Evolutionary conservation across 768 basidiomycete genomes (phyloP), one percentile per base, ranked within the genome.

Genomic region (Cubamyces lactineus): DNA sequence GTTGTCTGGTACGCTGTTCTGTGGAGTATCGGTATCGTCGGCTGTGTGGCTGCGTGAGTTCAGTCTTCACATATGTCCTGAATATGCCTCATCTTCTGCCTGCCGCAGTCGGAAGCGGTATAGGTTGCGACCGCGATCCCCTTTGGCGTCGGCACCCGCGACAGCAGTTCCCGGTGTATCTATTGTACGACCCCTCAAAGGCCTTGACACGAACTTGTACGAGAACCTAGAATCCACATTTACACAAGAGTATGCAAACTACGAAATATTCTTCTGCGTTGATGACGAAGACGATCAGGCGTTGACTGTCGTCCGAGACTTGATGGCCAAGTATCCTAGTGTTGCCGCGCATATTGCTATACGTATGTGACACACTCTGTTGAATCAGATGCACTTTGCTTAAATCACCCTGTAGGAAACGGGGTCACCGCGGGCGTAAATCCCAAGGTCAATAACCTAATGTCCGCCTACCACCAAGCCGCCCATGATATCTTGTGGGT

Each of bases 391-490:
- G 3, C 26, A 39, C 3, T 15, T 24, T 15, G 8, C 24, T 26
- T 17, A 62, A 21, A 28, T 61, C 30, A 19, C 30, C 16, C 24
- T 23, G 39, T n/a, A 53, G 26, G 52, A 94, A 94, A 94, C 50
- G 88, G 92, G 69, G 87, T 91, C 63, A 72, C 82, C 48, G 89
- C 96, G 19, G 96, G 96, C 5, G 87, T 93, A 26, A 99, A 99
- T 68, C 97, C 97, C 0, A 98, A 98, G 80, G 89, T 98, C 69
- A 98, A 98, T 79, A 98, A 98, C 74, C 87, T 99, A 49, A 82
- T 95, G 64, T 86, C 87, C 38, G 84, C 96, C 15, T 98, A 95
- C 73, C 80, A 81, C 47, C 77, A 85, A 70, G 97, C 96, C 0
- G 77, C 82, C 57, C 80, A 97, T 71, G 94, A 98, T 70, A 91